Conservation (phyloP, 1,139 yeast species). For the Yamadazyma buinensis region DNA sequence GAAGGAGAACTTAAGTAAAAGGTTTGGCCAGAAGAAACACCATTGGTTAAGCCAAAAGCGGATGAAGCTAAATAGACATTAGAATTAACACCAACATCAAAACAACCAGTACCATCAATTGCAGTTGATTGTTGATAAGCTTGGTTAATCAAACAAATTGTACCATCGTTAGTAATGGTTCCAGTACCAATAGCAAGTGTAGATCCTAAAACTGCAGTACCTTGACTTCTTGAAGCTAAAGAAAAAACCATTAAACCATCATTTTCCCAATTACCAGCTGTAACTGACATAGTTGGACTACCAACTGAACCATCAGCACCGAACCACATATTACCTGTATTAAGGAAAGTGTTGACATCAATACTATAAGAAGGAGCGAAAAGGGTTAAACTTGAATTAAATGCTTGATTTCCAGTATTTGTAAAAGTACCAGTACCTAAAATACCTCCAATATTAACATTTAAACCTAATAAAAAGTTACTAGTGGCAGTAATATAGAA, state of each 20-base stretch:
- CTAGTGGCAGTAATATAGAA: constrained; percentile 17
- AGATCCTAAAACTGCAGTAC: constrained; percentile 17
- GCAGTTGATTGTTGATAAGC: constrained; percentile 22
- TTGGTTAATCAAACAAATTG: constrained; percentile 25
- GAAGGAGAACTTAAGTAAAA: constrained; percentile 18
- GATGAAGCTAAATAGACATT: constrained; percentile 19
- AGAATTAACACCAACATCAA: constrained; percentile 20
- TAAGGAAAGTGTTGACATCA: constrained; percentile 17
- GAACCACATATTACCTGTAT: constrained; percentile 24
- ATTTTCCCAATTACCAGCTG: constrained; percentile 20
- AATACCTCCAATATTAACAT: constrained; percentile 3
- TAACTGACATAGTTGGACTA: constrained; percentile 16
- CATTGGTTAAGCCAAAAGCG: constrained; percentile 9
- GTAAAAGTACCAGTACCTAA: constrained; percentile 6
- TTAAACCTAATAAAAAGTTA: constrained; percentile 6
- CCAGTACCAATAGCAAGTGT: background rate
- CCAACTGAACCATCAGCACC: constrained; percentile 20
- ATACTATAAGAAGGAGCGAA: constrained; percentile 18
- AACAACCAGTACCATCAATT: constrained; percentile 28
- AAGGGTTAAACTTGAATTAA: constrained; percentile 16
- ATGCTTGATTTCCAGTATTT: constrained; percentile 9
- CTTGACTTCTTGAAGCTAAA: constrained; percentile 16
- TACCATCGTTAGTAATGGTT: constrained; percentile 26
- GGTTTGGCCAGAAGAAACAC: constrained; percentile 16
- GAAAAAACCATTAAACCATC: constrained; percentile 22